Conservation (phyloP, 371 early-diverging fungal genomes). For the Nematocida sp. region DNA sequence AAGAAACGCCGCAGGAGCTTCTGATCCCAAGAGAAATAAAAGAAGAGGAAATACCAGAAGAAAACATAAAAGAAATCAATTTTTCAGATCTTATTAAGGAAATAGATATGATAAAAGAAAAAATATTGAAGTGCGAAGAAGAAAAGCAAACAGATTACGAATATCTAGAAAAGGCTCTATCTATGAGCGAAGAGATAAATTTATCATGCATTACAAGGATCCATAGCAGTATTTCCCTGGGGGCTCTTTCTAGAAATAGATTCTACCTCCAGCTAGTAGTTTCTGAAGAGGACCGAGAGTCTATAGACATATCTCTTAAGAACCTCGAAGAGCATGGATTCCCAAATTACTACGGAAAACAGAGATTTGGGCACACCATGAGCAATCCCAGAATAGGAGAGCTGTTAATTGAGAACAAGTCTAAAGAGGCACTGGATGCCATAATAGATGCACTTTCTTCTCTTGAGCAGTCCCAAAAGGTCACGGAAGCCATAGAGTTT, state of each 20-base stretch:
- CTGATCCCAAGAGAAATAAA: not conserved
- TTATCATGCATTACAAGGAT: slow-evolving; percentile 3
- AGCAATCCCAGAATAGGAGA: slow-evolving; percentile 80
- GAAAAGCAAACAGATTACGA: slow-evolving; percentile 15
- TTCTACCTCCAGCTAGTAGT: slow-evolving; percentile 32
- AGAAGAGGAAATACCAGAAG: not conserved
- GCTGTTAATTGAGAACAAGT: slow-evolving; percentile 73
- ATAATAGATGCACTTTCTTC: slow-evolving; percentile 50
- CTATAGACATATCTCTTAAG: not conserved
- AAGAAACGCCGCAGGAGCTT: not conserved
- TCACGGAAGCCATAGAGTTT: slow-evolving; percentile 13
- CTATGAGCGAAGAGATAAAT: not conserved
- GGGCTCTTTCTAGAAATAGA: slow-evolving; percentile 30
- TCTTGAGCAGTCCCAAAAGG: slow-evolving; percentile 11
- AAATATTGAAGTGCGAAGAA: not conserved
- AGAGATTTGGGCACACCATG: slow-evolving; percentile 85
- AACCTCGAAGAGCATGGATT: slow-evolving; percentile 68
- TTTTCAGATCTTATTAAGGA: not conserved
- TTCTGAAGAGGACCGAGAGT: not conserved
- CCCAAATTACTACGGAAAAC: slow-evolving; percentile 95
- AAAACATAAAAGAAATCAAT: not conserved
- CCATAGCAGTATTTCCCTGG: slow-evolving; percentile 2
- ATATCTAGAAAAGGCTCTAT: not conserved
- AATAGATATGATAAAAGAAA: not conserved
- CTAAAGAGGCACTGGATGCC: slow-evolving; percentile 65